Conservation (phyloP, 1,284 basidiomycete species). For the Anthracocystis panici-leucophaei region DNA sequence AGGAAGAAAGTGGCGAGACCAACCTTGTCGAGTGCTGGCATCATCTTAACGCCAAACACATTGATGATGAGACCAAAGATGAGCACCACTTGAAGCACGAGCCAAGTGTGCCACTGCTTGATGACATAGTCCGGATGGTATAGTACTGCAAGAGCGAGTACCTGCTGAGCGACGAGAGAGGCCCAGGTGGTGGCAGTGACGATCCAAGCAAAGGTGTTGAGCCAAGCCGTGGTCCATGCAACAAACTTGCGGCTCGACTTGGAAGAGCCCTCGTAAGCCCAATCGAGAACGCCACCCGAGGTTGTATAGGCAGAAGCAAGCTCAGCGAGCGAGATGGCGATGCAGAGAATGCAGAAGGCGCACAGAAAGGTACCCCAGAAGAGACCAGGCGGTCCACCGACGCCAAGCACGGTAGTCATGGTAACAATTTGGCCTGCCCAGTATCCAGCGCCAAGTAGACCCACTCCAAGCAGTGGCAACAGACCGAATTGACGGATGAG, state of each 20-base stretch:
- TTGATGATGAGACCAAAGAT: slow-evolving; percentile 29
- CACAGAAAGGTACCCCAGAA: slow-evolving; percentile 36
- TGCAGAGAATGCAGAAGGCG: slow-evolving; percentile 34
- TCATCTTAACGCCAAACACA: slow-evolving; percentile 38
- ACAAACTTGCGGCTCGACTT: slow-evolving; percentile 35
- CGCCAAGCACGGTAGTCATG: slow-evolving; percentile 33
- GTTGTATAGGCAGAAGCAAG: slow-evolving; percentile 36
- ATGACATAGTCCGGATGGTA: slow-evolving; percentile 37
- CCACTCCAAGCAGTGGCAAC: slow-evolving; percentile 32
- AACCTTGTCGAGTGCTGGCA: slow-evolving; percentile 34
- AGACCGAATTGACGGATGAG: slow-evolving; percentile 39
- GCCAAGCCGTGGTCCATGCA: slow-evolving; percentile 40
- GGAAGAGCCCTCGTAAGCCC: slow-evolving; percentile 36
- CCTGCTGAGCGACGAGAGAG: slow-evolving; percentile 34
- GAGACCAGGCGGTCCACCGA: slow-evolving; percentile 35
- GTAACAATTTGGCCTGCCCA: slow-evolving; percentile 42
- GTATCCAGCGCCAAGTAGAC: slow-evolving; percentile 37
- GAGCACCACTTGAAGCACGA: slow-evolving; percentile 25
- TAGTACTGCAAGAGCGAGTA: slow-evolving; percentile 29
- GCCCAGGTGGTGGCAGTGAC: slow-evolving; percentile 37
- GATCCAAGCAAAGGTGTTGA: slow-evolving; percentile 42
- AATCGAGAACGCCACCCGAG: slow-evolving; percentile 32
- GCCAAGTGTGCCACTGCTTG: slow-evolving; percentile 43
- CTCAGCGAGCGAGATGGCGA: slow-evolving; percentile 37
- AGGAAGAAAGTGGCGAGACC: slow-evolving; percentile 31